A percentile compares a stretch with the other conserved stretches of the same genome.
These are phyloP conservation scores for Botrytis elliptica DNA, from an alignment of 2,329 filamentous ascomycete genomes.

Conservation along the genomic window DNA sequence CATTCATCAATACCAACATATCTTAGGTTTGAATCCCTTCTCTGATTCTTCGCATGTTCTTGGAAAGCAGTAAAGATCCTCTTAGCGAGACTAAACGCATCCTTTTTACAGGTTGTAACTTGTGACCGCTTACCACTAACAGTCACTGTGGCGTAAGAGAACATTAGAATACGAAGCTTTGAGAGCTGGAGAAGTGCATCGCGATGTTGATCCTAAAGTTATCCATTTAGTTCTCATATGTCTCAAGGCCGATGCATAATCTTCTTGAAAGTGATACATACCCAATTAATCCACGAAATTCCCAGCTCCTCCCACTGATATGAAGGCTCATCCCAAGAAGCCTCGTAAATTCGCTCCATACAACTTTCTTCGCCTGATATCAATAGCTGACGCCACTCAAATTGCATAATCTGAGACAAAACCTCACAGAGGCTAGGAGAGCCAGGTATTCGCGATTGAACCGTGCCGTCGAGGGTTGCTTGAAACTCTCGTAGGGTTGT, in stretches of 20 bases:
- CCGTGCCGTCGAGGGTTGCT: not conserved
- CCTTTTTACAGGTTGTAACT: not conserved
- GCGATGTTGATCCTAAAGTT: not conserved
- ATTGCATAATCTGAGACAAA: not conserved
- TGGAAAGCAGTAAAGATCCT: not conserved
- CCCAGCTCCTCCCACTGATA: not conserved
- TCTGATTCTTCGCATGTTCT: not conserved
- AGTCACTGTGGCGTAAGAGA: not conserved
- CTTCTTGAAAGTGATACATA: not conserved
- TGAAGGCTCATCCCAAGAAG: not conserved
- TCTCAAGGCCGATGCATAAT: not conserved
- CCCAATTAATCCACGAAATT: not conserved
- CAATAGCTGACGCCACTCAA: not conserved
- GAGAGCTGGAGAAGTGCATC: not conserved
- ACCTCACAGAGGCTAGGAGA: not conserved
- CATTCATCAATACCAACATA: not conserved
- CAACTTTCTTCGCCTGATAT: not conserved
- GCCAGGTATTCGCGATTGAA: not conserved
- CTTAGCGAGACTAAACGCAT: not conserved
- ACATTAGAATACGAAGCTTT: not conserved
- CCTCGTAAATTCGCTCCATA: not conserved
- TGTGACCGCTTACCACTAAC: not conserved
- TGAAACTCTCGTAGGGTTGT: not conserved
- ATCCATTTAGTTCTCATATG: not conserved
- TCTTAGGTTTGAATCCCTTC: not conserved